phyloP scores from a whole-genome alignment of 257 asterid species.

The Voacanga thouarsii region DNA sequence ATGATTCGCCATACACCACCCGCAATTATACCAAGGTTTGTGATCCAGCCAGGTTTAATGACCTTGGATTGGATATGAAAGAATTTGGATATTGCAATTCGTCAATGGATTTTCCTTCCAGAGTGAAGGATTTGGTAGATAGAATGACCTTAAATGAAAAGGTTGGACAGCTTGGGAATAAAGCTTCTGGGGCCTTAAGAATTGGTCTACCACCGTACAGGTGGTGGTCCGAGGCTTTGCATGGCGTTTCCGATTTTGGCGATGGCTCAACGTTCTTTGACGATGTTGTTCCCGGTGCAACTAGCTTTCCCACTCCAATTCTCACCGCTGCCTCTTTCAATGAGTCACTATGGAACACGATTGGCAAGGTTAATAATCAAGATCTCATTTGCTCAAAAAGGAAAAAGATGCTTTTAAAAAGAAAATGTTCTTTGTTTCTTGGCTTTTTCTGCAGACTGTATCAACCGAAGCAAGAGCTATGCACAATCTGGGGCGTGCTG shows the following conservation, averaged over 20 bases:
- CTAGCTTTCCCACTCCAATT: slow-evolving; percentile 10
- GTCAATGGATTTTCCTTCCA: slow-evolving; percentile 2
- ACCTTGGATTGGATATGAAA: not conserved
- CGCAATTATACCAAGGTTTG: not conserved
- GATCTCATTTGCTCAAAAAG: no score
- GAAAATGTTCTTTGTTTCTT: no score
- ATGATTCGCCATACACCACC: not conserved
- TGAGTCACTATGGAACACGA: slow-evolving; percentile 10
- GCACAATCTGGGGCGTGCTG: slow-evolving; percentile 45
- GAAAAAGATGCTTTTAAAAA: no score
- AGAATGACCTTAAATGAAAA: slow-evolving; percentile 44
- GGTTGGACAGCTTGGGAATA: slow-evolving; percentile 34
- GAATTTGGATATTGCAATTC: slow-evolving; percentile 20
- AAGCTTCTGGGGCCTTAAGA: slow-evolving; percentile 34
- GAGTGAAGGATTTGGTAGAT: slow-evolving; percentile 44
- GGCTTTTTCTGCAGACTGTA: slow-evolving; percentile 26
- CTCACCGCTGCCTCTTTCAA: slow-evolving; percentile 1
- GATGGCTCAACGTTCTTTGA: slow-evolving; percentile 12
- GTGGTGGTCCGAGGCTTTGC: slow-evolving; percentile 55
- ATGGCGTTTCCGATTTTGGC: slow-evolving; percentile 22
- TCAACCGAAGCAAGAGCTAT: slow-evolving; percentile 57
- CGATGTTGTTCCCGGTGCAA: slow-evolving; percentile 15
- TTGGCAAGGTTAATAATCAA: not conserved
- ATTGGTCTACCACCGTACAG: slow-evolving; percentile 36
- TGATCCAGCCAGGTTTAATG: not conserved